Base-by-base conservation (phyloP, 768 basidiomycete genomes). In the Boletus pseudopeckii region DNA sequence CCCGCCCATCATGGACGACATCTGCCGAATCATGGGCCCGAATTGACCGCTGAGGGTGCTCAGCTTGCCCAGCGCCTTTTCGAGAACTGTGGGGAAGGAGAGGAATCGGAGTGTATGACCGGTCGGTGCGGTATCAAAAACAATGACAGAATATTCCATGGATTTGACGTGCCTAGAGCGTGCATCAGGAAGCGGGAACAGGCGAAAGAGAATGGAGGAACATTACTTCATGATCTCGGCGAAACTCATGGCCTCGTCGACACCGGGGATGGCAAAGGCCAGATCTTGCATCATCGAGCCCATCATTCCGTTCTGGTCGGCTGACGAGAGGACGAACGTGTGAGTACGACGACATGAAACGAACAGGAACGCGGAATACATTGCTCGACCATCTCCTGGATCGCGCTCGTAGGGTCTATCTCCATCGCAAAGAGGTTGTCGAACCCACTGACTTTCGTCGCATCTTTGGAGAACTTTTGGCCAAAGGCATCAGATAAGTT, bases 221-320 rank as follows among this genome's bases (percentile, higher is more conserved):
- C 7, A 7, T 53, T 54, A 97, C 96, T 98, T 99, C 97, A 98
- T 99, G 71, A 99, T 97, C 72, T 99, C 97, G 0, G 97, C 97
- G 63, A 99, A 99, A 58, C 93, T 94, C 97, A 99, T 98, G 4
- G 97, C 97, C 73, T 99, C 97, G 65, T 99, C 97, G 13, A 99
- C 96, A 74, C 97, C 97, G 0, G 97, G 97, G 53, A 99, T 98
- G 2, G 97, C 94, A 66, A 99, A 99, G 0, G 97, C 97, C 41
- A 99, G 81, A 74, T 99, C 97, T 71, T 99, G 97, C 92, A 99
- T 97, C 94, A 99, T 98, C 57, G 88, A 85, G 43, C 93, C 93
- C 96, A 98, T 98, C 78, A 96, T 94, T 11, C 89, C 88, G 65
- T 89, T 90, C 61, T 85, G 83, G 69, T 92, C 90, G 54, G 90